Evolutionary conservation across 805 yeast genomes (phyloP).

Genomic region (Isabelozyma pseudorhagii): DNA sequence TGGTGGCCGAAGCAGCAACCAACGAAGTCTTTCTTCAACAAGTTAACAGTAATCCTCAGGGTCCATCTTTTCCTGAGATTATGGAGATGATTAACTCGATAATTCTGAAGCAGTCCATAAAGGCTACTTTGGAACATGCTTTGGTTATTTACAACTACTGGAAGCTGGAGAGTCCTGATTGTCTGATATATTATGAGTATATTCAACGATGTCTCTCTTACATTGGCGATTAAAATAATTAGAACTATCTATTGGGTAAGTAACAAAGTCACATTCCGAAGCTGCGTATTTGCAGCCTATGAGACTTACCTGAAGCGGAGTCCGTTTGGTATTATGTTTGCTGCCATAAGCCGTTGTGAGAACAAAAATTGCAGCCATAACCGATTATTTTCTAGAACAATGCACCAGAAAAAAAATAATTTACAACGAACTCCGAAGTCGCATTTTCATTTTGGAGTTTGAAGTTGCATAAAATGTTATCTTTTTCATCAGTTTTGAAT

Average conservation of each 20-base stretch:
- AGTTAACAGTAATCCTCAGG: not conserved
- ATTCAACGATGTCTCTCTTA: slow-evolving; percentile 17
- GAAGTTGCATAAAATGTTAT: not conserved
- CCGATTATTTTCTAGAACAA: not conserved
- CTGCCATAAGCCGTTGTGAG: too few relatives aligned
- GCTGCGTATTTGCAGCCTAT: too few relatives aligned
- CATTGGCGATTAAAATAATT: not conserved
- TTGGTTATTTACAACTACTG: slow-evolving; percentile 30
- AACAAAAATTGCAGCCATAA: not conserved
- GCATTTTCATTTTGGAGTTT: not conserved
- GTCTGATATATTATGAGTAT: slow-evolving; percentile 25
- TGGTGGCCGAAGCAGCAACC: slow-evolving; percentile 10
- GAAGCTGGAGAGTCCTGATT: slow-evolving; percentile 32
- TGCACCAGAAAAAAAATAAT: not conserved
- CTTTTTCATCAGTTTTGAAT: too few relatives aligned
- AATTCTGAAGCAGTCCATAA: slow-evolving; percentile 12
- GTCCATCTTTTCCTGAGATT: slow-evolving; percentile 3
- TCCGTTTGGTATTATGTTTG: too few relatives aligned
- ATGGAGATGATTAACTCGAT: slow-evolving; percentile 6
- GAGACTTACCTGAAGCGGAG: too few relatives aligned
- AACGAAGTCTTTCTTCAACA: slow-evolving; percentile 7
- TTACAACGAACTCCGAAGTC: not conserved
- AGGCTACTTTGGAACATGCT: slow-evolving; percentile 23
- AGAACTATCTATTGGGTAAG: not conserved
- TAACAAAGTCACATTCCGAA: not conserved